A percentile compares a stretch with the other conserved stretches of the same genome.
Evolutionary conservation across 2,329 filamentous ascomycete genomes (phyloP).

Genomic region (Alternaria atra): DNA sequence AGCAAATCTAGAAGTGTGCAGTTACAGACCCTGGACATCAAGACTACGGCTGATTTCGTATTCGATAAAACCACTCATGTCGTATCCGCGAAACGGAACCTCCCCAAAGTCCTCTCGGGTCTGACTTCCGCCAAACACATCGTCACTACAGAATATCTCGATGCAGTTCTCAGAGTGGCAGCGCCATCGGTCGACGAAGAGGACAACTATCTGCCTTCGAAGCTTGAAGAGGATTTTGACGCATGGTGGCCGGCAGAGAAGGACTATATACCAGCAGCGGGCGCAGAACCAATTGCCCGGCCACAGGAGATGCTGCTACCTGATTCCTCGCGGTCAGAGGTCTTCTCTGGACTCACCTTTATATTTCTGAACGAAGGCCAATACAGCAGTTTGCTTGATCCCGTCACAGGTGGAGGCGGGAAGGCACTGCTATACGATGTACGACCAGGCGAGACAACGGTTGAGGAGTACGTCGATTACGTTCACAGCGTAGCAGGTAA

Average conservation of each 20-base stretch:
- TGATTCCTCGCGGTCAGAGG: constrained; percentile 68
- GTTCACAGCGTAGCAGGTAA: constrained; percentile 78
- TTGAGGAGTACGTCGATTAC: constrained; percentile 79
- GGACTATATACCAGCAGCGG: constrained; percentile 75
- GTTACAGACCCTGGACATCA: constrained; percentile 88
- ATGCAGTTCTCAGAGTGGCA: constrained; percentile 72
- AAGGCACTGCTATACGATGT: constrained; percentile 78
- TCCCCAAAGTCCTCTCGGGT: constrained; percentile 84
- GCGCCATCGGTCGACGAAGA: constrained; percentile 46
- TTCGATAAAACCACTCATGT: constrained; percentile 81
- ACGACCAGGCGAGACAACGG: constrained; percentile 68
- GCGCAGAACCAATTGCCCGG: constrained; percentile 76
- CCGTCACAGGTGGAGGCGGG: constrained; percentile 80
- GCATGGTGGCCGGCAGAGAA: constrained; percentile 78
- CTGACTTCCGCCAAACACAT: constrained; percentile 82
- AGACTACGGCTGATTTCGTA: constrained; percentile 78
- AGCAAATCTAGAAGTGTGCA: constrained; percentile 61
- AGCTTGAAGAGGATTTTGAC: constrained; percentile 82
- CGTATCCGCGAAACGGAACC: constrained; percentile 88
- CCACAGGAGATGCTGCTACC: constrained; percentile 76
- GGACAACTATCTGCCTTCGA: constrained; percentile 62
- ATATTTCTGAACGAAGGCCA: constrained; percentile 82
- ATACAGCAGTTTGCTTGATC: constrained; percentile 76
- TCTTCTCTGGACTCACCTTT: constrained; percentile 90
- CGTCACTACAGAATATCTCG: constrained; percentile 76